phyloP scores from a whole-genome alignment of 306 rosid species.

The Cajanus cajan region DNA sequence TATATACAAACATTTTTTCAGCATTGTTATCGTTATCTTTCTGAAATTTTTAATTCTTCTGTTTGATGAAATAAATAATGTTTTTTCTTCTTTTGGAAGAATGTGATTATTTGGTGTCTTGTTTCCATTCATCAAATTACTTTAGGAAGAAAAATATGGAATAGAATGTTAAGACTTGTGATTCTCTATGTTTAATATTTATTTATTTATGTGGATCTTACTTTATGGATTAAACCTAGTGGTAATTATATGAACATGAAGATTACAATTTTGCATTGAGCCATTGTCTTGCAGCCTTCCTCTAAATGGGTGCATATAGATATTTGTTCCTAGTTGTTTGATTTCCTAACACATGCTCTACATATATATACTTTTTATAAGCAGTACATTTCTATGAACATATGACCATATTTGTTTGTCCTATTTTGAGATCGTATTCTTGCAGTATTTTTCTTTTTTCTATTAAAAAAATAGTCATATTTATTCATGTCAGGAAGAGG shows the following conservation, averaged over 20 bases:
- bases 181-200: constrained; percentile 10
- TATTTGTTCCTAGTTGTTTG: not conserved
- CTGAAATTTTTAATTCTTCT: not conserved
- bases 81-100: constrained; percentile 21
- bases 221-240: constrained; percentile 2
- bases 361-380: not conserved
- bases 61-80: not conserved
- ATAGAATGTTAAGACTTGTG: constrained; percentile 21
- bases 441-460: not conserved
- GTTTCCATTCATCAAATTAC: not conserved
- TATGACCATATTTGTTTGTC: constrained; percentile 8
- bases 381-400: not conserved
- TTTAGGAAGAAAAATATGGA: not conserved
- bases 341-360: constrained; percentile 4
- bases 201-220: constrained; percentile 5
- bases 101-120: not conserved
- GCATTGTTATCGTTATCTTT: not conserved
- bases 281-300: constrained; percentile 27
- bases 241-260: not conserved
- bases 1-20: not conserved
- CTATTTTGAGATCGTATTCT: not conserved
- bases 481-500: constrained; percentile 84
- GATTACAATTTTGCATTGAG: not conserved
- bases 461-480: constrained; percentile 13
- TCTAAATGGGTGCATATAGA: not conserved